Base-by-base conservation (phyloP, 176 grass and related monocot genomes). In the Aegilops speltoides region DNA sequence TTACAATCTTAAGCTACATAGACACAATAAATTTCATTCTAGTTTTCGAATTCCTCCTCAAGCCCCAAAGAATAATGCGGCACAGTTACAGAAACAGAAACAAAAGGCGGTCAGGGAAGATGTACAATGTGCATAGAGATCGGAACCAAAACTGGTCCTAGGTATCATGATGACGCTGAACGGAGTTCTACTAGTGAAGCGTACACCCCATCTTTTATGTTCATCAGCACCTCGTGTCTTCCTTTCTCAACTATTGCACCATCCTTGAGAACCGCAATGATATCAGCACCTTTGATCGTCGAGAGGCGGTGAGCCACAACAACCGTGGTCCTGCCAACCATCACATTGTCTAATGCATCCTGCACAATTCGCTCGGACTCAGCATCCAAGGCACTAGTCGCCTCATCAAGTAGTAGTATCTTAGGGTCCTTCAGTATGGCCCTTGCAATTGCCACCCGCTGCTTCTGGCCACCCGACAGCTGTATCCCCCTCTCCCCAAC, bases 391-490 rank as follows among this genome's bases (percentile, higher is more conserved):
- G 94, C 94, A 4, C 94, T 97, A 1, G 94, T 97, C 10, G 94
- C 94, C 33, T 97, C 92, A 23, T 97, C 94, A 36, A 97, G 94
- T 24, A 97, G 83, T 24, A 97, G 87, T 80, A 97, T 85, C 78
- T 67, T 93, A 19, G 95, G 95, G 25, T 94, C 79, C 60, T 97
- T 97, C 36, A 94, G 70, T 83, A 97, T 84, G 67, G 92, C 92
- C 87, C 95, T 87, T 2, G 92, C 95, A 4, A 97, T 94, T 19
- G 90, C 95, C 25, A 97, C 76, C 1, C 90, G 88, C 74, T 97
- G 95, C 86, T 94, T 97, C 84, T 97, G 95, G 24, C 95, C 95
- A 54, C 95, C 90, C 0, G 95, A 97, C 52, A 97, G 83, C 59
- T 97, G 95, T 1, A 91, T 29, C 8, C 94, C 94, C 29, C 89